Evolutionary conservation across 257 asterid genomes (phyloP).

Genomic region (Fraxinus excelsior): DNA sequence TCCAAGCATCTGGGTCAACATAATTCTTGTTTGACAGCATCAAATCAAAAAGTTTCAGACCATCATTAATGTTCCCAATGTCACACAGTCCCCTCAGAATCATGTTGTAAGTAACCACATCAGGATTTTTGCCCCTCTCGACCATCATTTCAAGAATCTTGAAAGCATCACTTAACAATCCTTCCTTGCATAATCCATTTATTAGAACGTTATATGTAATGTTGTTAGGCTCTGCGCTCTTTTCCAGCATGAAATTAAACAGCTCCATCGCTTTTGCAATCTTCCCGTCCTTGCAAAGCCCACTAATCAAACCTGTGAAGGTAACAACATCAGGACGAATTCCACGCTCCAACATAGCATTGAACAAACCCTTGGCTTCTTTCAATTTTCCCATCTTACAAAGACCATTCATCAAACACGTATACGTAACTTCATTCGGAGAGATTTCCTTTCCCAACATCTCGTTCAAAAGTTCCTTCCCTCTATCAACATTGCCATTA

Average conservation of each 20-base stretch:
- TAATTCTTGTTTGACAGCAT: constrained; percentile 41
- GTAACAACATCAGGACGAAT: constrained; percentile 60
- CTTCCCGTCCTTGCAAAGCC: constrained; percentile 52
- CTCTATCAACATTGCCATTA: constrained; percentile 49
- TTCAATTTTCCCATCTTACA: constrained; percentile 58
- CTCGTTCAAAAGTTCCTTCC: constrained; percentile 49
- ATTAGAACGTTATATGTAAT: constrained; percentile 54
- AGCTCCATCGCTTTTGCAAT: constrained; percentile 57
- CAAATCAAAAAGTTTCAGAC: constrained; percentile 48
- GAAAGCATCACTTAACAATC: constrained; percentile 49
- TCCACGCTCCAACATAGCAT: constrained; percentile 56
- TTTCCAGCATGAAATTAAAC: constrained; percentile 59
- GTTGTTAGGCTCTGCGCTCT: constrained; percentile 55
- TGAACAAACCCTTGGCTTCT: constrained; percentile 49
- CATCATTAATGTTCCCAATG: constrained; percentile 52
- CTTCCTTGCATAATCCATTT: constrained; percentile 62
- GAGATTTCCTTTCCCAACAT: constrained; percentile 59
- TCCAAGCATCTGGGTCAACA: constrained; percentile 56
- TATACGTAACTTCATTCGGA: constrained; percentile 53
- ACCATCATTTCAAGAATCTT: constrained; percentile 55
- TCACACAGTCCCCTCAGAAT: constrained; percentile 55
- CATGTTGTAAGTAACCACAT: constrained; percentile 55
- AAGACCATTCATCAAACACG: constrained; percentile 59
- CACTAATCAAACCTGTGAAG: constrained; percentile 52
- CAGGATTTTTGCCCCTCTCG: constrained; percentile 50